A percentile compares a stretch with the other conserved stretches of the same genome.
phyloP scores from a whole-genome alignment of 2,329 filamentous ascomycete genomes.

The Magnaporthiopsis incrustans region DNA sequence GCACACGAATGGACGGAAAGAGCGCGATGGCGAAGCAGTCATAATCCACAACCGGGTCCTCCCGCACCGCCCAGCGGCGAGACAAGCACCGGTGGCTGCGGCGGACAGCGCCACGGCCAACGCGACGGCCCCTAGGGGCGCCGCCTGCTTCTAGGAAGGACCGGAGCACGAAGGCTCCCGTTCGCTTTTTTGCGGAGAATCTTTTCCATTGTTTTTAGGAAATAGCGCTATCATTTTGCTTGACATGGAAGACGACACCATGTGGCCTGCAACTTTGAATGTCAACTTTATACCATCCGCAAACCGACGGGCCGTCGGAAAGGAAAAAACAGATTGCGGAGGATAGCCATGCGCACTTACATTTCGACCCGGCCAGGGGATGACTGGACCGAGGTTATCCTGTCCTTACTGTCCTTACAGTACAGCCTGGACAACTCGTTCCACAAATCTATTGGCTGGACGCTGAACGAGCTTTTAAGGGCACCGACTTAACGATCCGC shows the following conservation, averaged over 20 bases:
- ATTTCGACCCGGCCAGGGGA: too few species aligned
- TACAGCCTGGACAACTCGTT: too few species aligned
- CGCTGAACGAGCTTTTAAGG: too few species aligned
- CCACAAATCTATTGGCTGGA: too few species aligned
- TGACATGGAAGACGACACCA: too few species aligned
- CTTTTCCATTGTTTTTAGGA: neutral
- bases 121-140: constrained; percentile 2
- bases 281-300: too few species aligned
- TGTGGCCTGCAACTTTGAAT: neutral
- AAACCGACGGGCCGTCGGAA: too few species aligned
- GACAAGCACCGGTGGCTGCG: neutral
- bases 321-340: too few species aligned
- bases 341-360: too few species aligned
- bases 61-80: neutral
- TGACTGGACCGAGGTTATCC: too few species aligned
- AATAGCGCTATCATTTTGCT: neutral
- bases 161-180: neutral
- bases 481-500: too few species aligned
- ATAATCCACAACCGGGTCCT: neutral
- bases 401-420: too few species aligned
- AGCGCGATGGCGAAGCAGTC: constrained; percentile 1
- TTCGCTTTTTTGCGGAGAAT: neutral
- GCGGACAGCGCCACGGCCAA: constrained; percentile 4
- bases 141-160: neutral
- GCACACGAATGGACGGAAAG: neutral